Percentiles rank a stretch among this genome's conserved stretches.
Evolutionary conservation across 2,329 filamentous ascomycete genomes (phyloP).

Genomic region (Polytolypa hystricis): DNA sequence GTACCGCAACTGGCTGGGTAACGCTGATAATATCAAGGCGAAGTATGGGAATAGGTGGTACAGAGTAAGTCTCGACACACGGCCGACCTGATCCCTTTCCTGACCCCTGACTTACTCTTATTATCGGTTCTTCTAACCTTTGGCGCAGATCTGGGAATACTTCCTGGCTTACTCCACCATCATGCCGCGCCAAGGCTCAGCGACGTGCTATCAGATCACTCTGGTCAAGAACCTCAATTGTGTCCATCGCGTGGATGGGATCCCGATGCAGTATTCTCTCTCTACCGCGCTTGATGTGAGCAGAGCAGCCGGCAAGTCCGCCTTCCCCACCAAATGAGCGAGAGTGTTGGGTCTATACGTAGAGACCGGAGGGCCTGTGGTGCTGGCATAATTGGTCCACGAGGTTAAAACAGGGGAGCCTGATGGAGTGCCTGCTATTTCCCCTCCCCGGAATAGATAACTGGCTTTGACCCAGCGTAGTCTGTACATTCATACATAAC

Average conservation of each 20-base stretch:
- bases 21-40: conserved; percentile 79
- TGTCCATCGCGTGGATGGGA: conserved; percentile 67
- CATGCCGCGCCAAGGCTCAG: conserved; percentile 68
- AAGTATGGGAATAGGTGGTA: conserved; percentile 97
- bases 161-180: conserved; percentile 83
- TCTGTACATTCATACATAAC: too few relatives aligned
- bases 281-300: conserved; percentile 46
- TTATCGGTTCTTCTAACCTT: neutral
- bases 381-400: too few relatives aligned
- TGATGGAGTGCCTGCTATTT: too few relatives aligned
- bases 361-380: too few relatives aligned
- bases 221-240: conserved; percentile 86
- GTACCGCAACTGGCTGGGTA: conserved; percentile 98
- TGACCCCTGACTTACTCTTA: conserved; percentile 3
- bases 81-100: too few relatives aligned
- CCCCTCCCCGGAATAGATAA: too few relatives aligned
- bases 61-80: conserved; percentile 55
- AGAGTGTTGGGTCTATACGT: too few relatives aligned
- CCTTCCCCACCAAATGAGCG: too few relatives aligned
- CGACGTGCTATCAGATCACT: conserved; percentile 78
- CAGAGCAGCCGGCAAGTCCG: conserved; percentile 17
- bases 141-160: conserved; percentile 81
- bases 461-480: too few relatives aligned
- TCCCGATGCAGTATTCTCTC: conserved; percentile 56
- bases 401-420: too few relatives aligned